Percentiles rank a stretch among this genome's conserved stretches.
phyloP scores from a whole-genome alignment of 2,329 filamentous ascomycete genomes.

The Colletotrichum melonis region DNA sequence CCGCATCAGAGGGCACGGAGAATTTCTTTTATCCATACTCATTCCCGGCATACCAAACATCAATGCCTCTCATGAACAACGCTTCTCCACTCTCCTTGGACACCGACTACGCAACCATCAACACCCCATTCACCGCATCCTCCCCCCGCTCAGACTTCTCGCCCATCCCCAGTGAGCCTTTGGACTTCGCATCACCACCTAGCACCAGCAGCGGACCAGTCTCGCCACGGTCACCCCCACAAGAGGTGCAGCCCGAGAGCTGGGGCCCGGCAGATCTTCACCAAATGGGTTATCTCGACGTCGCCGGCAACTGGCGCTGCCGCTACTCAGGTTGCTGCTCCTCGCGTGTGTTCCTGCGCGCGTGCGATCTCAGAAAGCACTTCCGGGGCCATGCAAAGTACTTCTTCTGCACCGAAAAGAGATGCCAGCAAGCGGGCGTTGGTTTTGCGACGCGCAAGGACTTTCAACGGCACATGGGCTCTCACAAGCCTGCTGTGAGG shows the following conservation, averaged over 20 bases:
- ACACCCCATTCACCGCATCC: background rate
- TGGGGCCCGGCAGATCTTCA: slow-evolving; percentile 18
- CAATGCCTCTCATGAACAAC: slow-evolving; percentile 4
- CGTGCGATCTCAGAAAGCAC: slow-evolving; percentile 27
- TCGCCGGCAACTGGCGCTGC: slow-evolving; percentile 28
- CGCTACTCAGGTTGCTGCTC: slow-evolving; percentile 25
- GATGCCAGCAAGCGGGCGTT: slow-evolving; percentile 21
- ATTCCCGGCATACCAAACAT: background rate
- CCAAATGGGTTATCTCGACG: slow-evolving; percentile 29
- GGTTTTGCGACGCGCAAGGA: slow-evolving; percentile 30
- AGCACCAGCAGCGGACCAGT: slow-evolving; percentile 12
- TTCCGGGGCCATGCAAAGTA: slow-evolving; percentile 30
- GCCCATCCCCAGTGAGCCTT: slow-evolving; percentile 3
- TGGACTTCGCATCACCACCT: background rate
- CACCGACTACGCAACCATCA: background rate
- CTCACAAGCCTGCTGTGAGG: slow-evolving; percentile 24
- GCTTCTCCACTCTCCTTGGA: background rate
- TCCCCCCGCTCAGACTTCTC: slow-evolving; percentile 13
- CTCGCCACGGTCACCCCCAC: slow-evolving; percentile 5
- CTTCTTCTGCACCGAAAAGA: slow-evolving; percentile 32
- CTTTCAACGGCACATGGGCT: slow-evolving; percentile 31
- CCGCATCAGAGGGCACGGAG: background rate
- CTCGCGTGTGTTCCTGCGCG: slow-evolving; percentile 25
- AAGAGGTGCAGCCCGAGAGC: slow-evolving; percentile 2
- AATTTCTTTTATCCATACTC: slow-evolving; percentile 21